Base-by-base conservation (phyloP, 495 filamentous ascomycete species). In the Clavariopsis aquatica region DNA sequence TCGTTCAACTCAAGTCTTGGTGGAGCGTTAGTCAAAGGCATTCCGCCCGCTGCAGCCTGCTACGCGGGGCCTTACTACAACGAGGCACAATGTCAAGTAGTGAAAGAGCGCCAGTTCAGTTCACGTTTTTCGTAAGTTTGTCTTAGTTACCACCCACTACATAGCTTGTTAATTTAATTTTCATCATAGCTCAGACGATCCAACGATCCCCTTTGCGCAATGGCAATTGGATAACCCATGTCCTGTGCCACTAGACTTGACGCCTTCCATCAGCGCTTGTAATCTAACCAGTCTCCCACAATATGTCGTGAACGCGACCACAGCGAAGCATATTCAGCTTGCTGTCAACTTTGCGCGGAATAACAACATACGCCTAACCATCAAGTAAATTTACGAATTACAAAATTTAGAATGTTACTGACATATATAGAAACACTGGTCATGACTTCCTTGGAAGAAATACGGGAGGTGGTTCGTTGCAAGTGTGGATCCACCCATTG, bases 371-470 rank as follows among this genome's bases (percentile, higher is more conserved):
- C 67, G 67, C 9, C 36, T 70, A 7, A 49, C 28, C 20, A 66
- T 70, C 41, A 70, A 66, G 67, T 68, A 54, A 8, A 54, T 52
- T 24, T 41, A 4, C 24, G 9, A 29, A 15, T 26, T 24, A 19
- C 1, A 28, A 28, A 45, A 17, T 19, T 8, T 8, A n/a, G 31
- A 2, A n/a, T 17, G 24, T 26, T 29, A 41, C 22, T 41, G n/a
- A 34, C 38, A 12, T 17, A 13, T 12, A 24, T 6, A 68, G 65
- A 78, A 82, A 81, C 55, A 81, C 78, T 13, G 81, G 81, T 12
- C 79, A 85, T 62, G 83, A 85, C 69, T 80, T 82, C 56, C 75
- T 70, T 24, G 83, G 80, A 26, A 77, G 83, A 64, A 80, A 79
- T 6, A 78, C 79, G 2, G 79, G 82, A 52, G 72, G 80, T 10